Conservation (phyloP, 2,329 filamentous ascomycete genomes). For the Colletotrichum acutatum region DNA sequence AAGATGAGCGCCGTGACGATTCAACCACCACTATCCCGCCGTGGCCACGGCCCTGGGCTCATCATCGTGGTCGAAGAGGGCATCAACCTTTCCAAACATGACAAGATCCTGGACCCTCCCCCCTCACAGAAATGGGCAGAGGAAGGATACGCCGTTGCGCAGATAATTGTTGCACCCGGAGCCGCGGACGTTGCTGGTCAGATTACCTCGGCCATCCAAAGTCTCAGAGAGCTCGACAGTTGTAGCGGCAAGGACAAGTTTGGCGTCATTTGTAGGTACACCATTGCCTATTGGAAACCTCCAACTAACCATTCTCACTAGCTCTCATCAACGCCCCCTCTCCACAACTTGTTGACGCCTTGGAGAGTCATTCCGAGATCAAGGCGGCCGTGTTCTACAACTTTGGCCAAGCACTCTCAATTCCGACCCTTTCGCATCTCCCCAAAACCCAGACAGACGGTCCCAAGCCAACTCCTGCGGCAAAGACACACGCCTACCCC, state of each 20-base stretch:
- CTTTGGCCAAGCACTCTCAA: slow-evolving; percentile 11
- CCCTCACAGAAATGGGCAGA: slow-evolving; percentile 78
- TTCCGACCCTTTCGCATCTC: slow-evolving; percentile 23
- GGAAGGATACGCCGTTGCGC: slow-evolving; percentile 72
- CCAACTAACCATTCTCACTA: not conserved
- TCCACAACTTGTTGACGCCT: not conserved
- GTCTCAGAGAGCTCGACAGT: slow-evolving; percentile 13
- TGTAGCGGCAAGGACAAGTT: slow-evolving; percentile 44
- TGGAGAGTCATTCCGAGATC: slow-evolving; percentile 4
- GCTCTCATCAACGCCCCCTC: not conserved
- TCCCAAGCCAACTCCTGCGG: not conserved
- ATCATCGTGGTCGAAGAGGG: slow-evolving; percentile 40
- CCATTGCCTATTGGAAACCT: not conserved
- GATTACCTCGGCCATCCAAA: slow-evolving; percentile 5
- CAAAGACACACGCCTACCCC: slow-evolving; percentile 53
- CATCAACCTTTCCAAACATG: slow-evolving; percentile 23
- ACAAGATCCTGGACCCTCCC: slow-evolving; percentile 43
- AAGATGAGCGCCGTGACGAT: slow-evolving; percentile 24
- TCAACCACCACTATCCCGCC: slow-evolving; percentile 43
- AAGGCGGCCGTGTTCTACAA: slow-evolving; percentile 31
- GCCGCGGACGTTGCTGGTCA: not conserved
- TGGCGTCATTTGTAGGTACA: slow-evolving; percentile 19
- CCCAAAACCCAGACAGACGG: not conserved
- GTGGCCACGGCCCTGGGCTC: slow-evolving; percentile 47
- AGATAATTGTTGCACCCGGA: slow-evolving; percentile 50